phyloP scores from a whole-genome alignment of 306 rosid genomes.

The Chamaecrista fasciculata region DNA sequence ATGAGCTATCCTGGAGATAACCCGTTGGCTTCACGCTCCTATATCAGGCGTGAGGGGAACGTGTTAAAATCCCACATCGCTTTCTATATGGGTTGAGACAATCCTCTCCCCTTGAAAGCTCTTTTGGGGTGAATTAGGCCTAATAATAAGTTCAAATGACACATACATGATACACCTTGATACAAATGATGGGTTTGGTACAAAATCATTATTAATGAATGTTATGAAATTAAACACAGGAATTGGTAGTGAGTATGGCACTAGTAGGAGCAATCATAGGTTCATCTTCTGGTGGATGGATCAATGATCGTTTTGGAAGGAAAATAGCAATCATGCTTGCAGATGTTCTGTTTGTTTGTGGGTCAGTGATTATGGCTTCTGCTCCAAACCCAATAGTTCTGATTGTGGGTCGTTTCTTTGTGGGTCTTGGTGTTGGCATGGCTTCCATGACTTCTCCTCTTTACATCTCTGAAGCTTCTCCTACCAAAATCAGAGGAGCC shows the following conservation, averaged over 20 bases:
- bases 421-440: constrained; percentile 65
- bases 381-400: constrained; percentile 38
- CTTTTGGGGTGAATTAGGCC: no score
- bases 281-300: constrained; percentile 58
- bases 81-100: no score
- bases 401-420: constrained; percentile 50
- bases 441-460: constrained; percentile 62
- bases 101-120: no score
- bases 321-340: constrained; percentile 40
- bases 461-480: constrained; percentile 75
- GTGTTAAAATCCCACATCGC: no score
- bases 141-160: no score
- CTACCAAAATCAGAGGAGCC: constrained; percentile 56
- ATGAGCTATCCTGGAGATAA: no score
- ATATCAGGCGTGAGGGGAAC: no score
- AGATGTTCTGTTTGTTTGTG: constrained; percentile 47
- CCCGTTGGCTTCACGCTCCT: no score
- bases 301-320: constrained; percentile 52
- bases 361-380: constrained; percentile 49
- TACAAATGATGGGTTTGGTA: no score
- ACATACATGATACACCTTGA: no score
- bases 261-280: constrained; percentile 69
- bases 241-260: constrained; percentile 58
- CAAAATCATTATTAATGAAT: no score
- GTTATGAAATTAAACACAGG: constrained; percentile 46